A percentile compares a stretch with the other conserved stretches of the same genome.
Conservation (phyloP, 179 eudicot species). For the Pouteria campechiana region DNA sequence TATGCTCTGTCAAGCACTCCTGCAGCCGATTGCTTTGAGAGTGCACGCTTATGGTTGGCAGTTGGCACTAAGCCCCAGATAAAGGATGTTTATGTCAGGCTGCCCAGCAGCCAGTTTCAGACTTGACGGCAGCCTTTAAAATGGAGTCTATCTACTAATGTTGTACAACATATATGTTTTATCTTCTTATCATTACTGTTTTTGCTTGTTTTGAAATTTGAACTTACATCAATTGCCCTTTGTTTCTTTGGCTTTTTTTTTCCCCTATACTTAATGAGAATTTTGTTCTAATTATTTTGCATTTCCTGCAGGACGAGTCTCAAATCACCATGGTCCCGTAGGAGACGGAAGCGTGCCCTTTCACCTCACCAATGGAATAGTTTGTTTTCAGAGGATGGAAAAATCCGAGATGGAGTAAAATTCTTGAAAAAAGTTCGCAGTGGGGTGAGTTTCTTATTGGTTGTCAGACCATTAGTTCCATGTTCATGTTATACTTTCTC, state of each 20-base stretch:
- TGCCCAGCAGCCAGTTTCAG: neutral
- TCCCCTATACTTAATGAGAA: neutral
- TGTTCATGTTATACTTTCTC: too few relatives aligned
- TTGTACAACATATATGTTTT: too few relatives aligned
- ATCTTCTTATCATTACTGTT: too few relatives aligned
- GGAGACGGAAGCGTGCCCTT: slow-evolving; percentile 44
- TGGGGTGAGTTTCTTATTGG: slow-evolving; percentile 29
- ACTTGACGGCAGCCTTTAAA: too few relatives aligned
- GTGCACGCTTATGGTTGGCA: too few relatives aligned
- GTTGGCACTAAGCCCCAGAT: too few relatives aligned
- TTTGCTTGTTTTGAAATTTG: too few relatives aligned
- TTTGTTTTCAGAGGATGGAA: slow-evolving; percentile 41
- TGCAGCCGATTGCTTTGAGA: too few relatives aligned
- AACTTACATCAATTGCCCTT: neutral
- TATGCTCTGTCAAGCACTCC: too few relatives aligned
- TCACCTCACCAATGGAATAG: slow-evolving; percentile 44
- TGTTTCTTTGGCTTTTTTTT: neutral
- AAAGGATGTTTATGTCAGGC: too few relatives aligned
- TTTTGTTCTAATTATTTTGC: neutral
- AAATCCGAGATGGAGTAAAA: slow-evolving; percentile 43
- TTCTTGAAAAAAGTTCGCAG: slow-evolving; percentile 54
- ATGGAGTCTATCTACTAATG: too few relatives aligned
- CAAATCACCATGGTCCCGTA: slow-evolving; percentile 55
- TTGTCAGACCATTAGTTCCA: too few relatives aligned
- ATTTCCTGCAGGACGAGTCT: slow-evolving; percentile 26